Evolutionary conservation across 768 basidiomycete species (phyloP).

Genomic region (Mycena floridula): DNA sequence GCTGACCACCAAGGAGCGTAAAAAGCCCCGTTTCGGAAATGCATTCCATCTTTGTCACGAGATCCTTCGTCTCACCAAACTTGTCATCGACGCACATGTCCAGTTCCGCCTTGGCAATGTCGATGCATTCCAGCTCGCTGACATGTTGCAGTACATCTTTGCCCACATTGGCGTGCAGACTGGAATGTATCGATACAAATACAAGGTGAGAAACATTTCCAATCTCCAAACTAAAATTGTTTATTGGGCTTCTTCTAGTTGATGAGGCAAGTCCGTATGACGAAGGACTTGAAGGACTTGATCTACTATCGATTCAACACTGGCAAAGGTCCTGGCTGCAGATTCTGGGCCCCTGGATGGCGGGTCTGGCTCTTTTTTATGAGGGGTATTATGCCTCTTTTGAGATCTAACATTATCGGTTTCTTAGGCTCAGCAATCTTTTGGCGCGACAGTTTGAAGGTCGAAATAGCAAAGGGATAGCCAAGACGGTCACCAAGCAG

Average conservation of each 20-base stretch:
- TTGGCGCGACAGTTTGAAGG: slow-evolving; percentile 99
- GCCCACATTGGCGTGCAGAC: slow-evolving; percentile 95
- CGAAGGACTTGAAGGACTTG: slow-evolving; percentile 96
- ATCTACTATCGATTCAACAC: slow-evolving; percentile 99
- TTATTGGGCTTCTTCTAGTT: slow-evolving; percentile 39
- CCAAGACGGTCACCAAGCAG: slow-evolving; percentile 98
- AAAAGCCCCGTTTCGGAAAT: slow-evolving; percentile 99
- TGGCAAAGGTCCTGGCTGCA: slow-evolving; percentile 95
- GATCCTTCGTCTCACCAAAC: slow-evolving; percentile 93
- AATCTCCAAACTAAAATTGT: background rate
- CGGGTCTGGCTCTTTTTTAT: slow-evolving; percentile 99
- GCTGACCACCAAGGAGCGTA: slow-evolving; percentile 97
- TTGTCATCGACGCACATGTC: slow-evolving; percentile 97
- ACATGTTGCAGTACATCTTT: slow-evolving; percentile 97
- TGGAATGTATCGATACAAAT: slow-evolving; percentile 99
- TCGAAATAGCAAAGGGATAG: slow-evolving; percentile 91
- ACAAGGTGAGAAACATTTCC: slow-evolving; percentile 58
- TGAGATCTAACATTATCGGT: background rate
- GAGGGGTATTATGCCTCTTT: slow-evolving; percentile 93
- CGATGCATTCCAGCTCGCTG: slow-evolving; percentile 99
- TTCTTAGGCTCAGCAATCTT: slow-evolving; percentile 77
- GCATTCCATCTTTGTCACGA: slow-evolving; percentile 97
- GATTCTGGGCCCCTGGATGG: slow-evolving; percentile 99
- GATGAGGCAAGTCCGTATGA: slow-evolving; percentile 99
- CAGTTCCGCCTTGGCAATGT: slow-evolving; percentile 98